These are phyloP conservation scores for Fusarium ambrosium DNA, from an alignment of 2,329 filamentous ascomycete genomes.

Conservation along the genomic window DNA sequence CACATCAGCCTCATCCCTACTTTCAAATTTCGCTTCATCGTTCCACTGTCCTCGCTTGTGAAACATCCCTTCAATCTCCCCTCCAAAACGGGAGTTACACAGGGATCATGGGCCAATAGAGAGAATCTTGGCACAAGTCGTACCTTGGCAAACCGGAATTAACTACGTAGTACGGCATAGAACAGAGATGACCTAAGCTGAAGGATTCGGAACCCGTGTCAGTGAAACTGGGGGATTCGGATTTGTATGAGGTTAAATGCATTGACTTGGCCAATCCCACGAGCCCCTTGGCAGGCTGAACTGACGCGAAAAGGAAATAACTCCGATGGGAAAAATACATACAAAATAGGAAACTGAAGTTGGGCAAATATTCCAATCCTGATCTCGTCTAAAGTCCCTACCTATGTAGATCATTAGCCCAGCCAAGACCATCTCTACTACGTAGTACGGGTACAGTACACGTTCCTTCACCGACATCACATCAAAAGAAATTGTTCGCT, in stretches of 20 bases:
- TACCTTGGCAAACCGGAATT: background rate
- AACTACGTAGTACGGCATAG: background rate
- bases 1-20: background rate
- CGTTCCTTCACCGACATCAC: background rate
- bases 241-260: background rate
- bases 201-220: background rate
- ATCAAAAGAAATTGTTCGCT: background rate
- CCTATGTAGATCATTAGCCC: background rate
- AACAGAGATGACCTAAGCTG: background rate
- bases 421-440: background rate
- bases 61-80: background rate
- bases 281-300: background rate
- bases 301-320: background rate
- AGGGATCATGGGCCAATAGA: constrained; percentile 1
- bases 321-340: background rate
- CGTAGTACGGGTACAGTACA: background rate
- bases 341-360: background rate
- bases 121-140: background rate
- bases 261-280: background rate
- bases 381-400: background rate
- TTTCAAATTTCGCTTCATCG: background rate
- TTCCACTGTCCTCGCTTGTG: background rate
- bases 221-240: background rate
- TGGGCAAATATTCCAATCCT: background rate
- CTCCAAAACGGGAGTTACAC: background rate